Percentiles rank a stretch among this genome's conserved stretches.
Conservation (phyloP, 805 yeast genomes). For the Komagataella ulmi region DNA sequence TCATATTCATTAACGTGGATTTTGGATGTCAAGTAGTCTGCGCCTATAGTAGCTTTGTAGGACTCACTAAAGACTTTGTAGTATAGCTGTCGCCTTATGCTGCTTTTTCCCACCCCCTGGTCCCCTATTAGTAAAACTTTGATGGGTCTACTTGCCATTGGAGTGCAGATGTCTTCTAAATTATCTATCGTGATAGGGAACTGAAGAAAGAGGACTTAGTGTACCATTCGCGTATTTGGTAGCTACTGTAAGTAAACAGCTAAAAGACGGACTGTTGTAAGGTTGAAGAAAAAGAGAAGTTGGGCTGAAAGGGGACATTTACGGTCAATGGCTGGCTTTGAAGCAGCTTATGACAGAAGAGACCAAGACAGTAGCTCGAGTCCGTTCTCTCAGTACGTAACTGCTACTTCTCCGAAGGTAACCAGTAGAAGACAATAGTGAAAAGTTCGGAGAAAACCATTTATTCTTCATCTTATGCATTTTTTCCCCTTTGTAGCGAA, state of each 20-base stretch:
- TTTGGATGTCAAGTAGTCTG: slow-evolving; percentile 37
- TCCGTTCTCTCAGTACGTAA: too few relatives aligned
- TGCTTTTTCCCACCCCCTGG: slow-evolving; percentile 48
- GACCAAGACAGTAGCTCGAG: too few relatives aligned
- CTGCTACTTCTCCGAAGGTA: too few relatives aligned
- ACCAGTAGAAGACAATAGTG: too few relatives aligned
- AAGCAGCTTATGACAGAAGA: too few relatives aligned
- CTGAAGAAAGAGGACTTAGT: not conserved
- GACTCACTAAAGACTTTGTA: slow-evolving; percentile 42
- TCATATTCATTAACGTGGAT: slow-evolving; percentile 8
- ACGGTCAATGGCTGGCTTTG: too few relatives aligned
- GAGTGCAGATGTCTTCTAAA: not conserved
- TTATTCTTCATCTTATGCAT: too few relatives aligned
- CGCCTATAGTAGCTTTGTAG: slow-evolving; percentile 47
- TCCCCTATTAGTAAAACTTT: slow-evolving; percentile 47
- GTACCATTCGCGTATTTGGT: not conserved
- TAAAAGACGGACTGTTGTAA: too few relatives aligned
- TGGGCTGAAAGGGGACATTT: too few relatives aligned
- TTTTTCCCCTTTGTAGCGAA: too few relatives aligned
- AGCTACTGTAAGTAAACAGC: too few relatives aligned
- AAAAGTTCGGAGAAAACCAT: too few relatives aligned
- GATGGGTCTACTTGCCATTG: slow-evolving; percentile 9
- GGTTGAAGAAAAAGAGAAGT: not conserved
- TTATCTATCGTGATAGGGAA: not conserved
- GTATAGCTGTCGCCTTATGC: slow-evolving; percentile 39